Base-by-base conservation (phyloP, 2,329 filamentous ascomycete species). In the Cladosporium sp. region DNA sequence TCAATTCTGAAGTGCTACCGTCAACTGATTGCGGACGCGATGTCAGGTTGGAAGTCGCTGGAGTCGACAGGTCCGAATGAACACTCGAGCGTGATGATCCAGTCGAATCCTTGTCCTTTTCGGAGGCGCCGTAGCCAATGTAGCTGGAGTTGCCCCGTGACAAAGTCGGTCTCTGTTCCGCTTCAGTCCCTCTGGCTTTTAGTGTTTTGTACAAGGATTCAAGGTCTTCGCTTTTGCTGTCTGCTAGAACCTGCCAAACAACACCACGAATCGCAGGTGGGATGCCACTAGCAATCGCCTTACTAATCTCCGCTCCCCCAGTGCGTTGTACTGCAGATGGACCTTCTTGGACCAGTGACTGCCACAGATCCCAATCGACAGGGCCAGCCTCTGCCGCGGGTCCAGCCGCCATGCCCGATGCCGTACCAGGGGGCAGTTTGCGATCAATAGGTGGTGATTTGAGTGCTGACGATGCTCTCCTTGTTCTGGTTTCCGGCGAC, bases 281-380 rank as follows among this genome's bases (percentile, higher is more conserved):
- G 65, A 99, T 99, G 35, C 95, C 95, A 46, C 90, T 91, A 59
- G 94, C 91, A 72, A 99, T 97, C 26, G 95, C 93, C 70, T 86
- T 88, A 75, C 94, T 97, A 65, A 99, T 82, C 76, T 97, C 93
- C 72, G 96, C 92, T 0, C 94, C 85, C 74, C 93, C 97, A 4
- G 92, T 93, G 67, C 92, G 88, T 12, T 92, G 91, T 59, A 98
- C 91, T 11, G 92, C 94, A 31, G 92, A 88, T 18, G 93, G 93
- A 0, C 95, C 95, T 80, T 97, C 92, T 71, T 97, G 96, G 37
- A 99, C 95, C 4, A 99, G 90, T 28, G 91, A 88, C 76, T 99
- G 94, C 95, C 95, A 99, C 46, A 99, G 81, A 78, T 99, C 95
- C 95, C 95, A 99, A 75, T 99, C 93, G n/a, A 99, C 95, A 28